phyloP scores from a whole-genome alignment of 352 stramenopile species.

The Blastocystis sp. region DNA sequence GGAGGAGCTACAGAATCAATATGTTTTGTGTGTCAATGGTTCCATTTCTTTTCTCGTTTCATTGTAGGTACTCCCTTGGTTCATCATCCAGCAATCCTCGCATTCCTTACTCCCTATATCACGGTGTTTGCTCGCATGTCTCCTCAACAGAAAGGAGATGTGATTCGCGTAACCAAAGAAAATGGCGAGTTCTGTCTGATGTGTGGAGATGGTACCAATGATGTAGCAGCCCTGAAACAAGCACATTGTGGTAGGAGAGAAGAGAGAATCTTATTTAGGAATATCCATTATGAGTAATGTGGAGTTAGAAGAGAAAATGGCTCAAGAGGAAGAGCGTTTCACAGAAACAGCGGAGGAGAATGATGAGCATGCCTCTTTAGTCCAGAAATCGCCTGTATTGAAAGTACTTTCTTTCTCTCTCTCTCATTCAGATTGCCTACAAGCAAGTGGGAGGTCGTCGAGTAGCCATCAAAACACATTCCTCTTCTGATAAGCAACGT shows the following conservation, averaged over 20 bases:
- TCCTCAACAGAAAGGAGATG: slow-evolving; percentile 90
- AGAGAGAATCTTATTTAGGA: not conserved
- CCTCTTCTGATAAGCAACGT: slow-evolving; percentile 33
- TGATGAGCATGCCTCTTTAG: not conserved
- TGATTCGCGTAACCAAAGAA: slow-evolving; percentile 89
- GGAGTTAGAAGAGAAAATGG: slow-evolving; percentile 75
- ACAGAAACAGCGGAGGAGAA: not conserved
- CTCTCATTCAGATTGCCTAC: not conserved
- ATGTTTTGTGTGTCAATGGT: slow-evolving; percentile 49
- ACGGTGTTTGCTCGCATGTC: slow-evolving; percentile 91
- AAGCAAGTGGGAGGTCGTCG: not conserved
- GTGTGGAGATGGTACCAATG: slow-evolving; percentile 97
- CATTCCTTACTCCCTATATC: slow-evolving; percentile 60
- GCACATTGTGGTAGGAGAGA: slow-evolving; percentile 79
- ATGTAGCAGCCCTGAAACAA: slow-evolving; percentile 90
- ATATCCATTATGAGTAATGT: slow-evolving; percentile 87
- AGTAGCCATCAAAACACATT: not conserved
- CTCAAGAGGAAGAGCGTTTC: slow-evolving; percentile 71
- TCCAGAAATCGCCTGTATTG: not conserved
- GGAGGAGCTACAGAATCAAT: not conserved
- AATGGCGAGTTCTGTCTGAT: slow-evolving; percentile 88
- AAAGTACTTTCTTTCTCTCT: not conserved
- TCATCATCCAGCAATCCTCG: slow-evolving; percentile 72
- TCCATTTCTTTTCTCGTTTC: not conserved
- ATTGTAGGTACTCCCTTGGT: slow-evolving; percentile 72